Percentiles rank a stretch among this genome's conserved stretches.
phyloP scores from a whole-genome alignment of 2,329 filamentous ascomycete genomes.

The Talaromyces sp. region DNA sequence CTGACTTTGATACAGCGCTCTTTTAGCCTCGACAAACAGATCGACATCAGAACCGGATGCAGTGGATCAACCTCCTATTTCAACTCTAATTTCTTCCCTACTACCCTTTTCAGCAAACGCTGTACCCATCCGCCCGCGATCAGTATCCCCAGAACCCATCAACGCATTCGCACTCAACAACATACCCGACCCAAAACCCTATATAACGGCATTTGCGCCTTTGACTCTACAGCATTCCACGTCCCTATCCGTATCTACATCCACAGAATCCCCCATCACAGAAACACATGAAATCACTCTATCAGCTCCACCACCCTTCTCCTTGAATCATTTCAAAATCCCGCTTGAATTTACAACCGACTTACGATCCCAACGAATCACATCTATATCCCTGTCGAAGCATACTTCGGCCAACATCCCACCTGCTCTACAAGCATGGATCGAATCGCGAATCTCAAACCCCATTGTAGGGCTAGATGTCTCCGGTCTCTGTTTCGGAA shows the following conservation, averaged over 20 bases:
- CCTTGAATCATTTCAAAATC: conserved; percentile 29
- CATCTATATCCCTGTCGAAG: conserved; percentile 28
- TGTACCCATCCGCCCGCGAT: conserved; percentile 18
- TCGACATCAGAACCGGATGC: conserved; percentile 22
- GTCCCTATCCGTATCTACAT: conserved; percentile 20
- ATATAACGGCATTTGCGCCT: conserved; percentile 65
- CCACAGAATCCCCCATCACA: conserved; percentile 18
- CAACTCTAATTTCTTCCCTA: conserved; percentile 35
- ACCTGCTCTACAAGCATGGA: conserved; percentile 30
- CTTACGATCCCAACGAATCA: conserved; percentile 30
- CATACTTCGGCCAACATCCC: conserved; percentile 23
- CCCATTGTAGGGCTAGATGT: conserved; percentile 34
- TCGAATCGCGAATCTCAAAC: conserved; percentile 30
- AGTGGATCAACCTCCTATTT: conserved; percentile 26
- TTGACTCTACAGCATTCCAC: conserved; percentile 49
- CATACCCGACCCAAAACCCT: conserved; percentile 57
- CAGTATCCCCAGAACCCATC: conserved; percentile 47
- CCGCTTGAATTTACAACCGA: conserved; percentile 33
- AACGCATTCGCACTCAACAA: conserved; percentile 59
- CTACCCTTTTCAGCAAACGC: conserved; percentile 36
- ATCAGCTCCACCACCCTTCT: conserved; percentile 34
- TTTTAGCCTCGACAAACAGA: conserved; percentile 28
- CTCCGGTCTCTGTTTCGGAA: conserved; percentile 39
- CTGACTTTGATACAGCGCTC: conserved; percentile 27
- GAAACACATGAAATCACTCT: conserved; percentile 35